Conservation (phyloP, 208 protist species). For the Trypanosoma caninum region DNA sequence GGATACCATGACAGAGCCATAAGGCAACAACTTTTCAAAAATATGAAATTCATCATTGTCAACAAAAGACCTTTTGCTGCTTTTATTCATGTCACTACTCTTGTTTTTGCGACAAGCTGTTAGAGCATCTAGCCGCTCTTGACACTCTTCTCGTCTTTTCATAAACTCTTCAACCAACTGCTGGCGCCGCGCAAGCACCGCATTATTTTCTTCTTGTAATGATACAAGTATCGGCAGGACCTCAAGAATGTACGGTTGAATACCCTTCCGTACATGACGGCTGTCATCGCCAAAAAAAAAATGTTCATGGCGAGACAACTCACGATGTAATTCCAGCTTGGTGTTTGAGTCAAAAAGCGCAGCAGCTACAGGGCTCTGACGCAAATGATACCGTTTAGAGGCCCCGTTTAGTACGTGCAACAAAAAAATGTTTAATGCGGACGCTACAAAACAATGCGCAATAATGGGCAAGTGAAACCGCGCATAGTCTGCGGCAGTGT, state of each 20-base stretch:
- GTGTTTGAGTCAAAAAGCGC: conserved; percentile 12
- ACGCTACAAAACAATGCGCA: conserved; percentile 29
- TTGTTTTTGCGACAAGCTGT: neutral
- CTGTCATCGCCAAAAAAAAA: conserved; percentile 6
- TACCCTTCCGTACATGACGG: neutral
- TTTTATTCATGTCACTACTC: neutral
- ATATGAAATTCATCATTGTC: conserved; percentile 16
- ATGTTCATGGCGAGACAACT: conserved; percentile 9
- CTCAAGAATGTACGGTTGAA: conserved; percentile 19
- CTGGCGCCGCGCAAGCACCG: conserved; percentile 21
- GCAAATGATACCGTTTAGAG: conserved; percentile 10
- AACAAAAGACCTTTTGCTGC: neutral
- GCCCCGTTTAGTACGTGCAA: conserved; percentile 21
- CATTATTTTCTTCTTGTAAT: conserved; percentile 38
- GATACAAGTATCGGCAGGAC: conserved; percentile 33
- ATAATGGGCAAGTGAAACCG: conserved; percentile 37
- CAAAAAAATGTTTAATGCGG: conserved; percentile 49
- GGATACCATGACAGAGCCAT: conserved; percentile 34
- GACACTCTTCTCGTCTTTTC: conserved; percentile 20
- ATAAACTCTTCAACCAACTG: conserved; percentile 36
- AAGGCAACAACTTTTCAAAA: conserved; percentile 48
- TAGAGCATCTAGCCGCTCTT: neutral
- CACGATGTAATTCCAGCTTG: neutral
- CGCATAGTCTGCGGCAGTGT: conserved; percentile 37
- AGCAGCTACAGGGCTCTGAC: conserved; percentile 3